phyloP scores from a whole-genome alignment of 352 stramenopile genomes.

The Proteromonas lacertae region DNA sequence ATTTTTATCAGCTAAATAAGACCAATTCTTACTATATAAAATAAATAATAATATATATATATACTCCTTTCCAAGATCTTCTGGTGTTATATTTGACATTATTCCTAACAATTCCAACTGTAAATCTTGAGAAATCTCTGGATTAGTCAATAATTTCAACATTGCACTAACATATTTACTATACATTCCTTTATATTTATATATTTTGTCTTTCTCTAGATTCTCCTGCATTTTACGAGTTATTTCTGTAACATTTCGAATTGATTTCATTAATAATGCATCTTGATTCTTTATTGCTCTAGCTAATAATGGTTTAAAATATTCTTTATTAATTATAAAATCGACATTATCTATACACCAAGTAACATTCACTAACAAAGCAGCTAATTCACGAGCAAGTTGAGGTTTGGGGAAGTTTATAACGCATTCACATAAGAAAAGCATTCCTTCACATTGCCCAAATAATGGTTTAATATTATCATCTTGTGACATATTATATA shows the following conservation, averaged over 20 bases:
- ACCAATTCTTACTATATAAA: too few species aligned
- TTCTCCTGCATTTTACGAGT: too few species aligned
- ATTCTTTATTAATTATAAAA: conserved; percentile 43
- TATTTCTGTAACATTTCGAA: conserved; percentile 11
- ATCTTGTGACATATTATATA: conserved; percentile 73
- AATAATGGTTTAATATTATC: conserved; percentile 72
- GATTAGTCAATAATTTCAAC: too few species aligned
- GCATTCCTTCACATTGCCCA: conserved; percentile 59
- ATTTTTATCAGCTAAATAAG: too few species aligned
- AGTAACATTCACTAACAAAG: conserved; percentile 62
- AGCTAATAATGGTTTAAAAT: conserved; percentile 42
- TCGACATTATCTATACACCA: conserved; percentile 47
- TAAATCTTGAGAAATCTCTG: too few species aligned
- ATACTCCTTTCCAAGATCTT: too few species aligned
- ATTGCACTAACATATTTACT: too few species aligned
- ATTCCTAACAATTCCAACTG: too few species aligned
- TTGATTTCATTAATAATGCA: conserved; percentile 58
- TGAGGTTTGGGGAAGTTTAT: conserved; percentile 59
- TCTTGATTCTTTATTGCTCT: conserved; percentile 38
- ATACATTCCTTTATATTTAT: too few species aligned
- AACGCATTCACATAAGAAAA: conserved; percentile 60
- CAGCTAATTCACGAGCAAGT: conserved; percentile 58
- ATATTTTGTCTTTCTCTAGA: too few species aligned
- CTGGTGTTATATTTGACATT: too few species aligned
- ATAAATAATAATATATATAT: too few species aligned